phyloP scores from a whole-genome alignment of 805 yeast species.

The Zygotorulaspora sp. region DNA sequence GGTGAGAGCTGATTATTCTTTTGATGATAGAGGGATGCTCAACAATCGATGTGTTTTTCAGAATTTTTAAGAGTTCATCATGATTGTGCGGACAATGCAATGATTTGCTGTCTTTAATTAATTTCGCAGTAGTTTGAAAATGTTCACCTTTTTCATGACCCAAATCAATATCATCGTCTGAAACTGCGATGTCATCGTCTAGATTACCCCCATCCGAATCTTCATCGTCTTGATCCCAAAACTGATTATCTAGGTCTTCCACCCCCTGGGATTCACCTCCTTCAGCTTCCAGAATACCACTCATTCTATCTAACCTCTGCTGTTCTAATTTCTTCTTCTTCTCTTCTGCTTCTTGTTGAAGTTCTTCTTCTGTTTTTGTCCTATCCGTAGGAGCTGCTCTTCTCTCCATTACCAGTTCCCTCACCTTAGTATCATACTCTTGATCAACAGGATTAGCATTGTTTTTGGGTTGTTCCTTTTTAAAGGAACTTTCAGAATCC shows the following conservation, averaged over 20 bases:
- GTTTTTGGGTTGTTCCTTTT: constrained; percentile 33
- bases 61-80: constrained; percentile 38
- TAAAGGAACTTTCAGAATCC: constrained; percentile 17
- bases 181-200: constrained; percentile 34
- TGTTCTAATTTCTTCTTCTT: constrained; percentile 58
- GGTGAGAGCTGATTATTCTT: constrained; percentile 54
- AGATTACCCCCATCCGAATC: constrained; percentile 37
- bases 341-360: constrained; percentile 55
- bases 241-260: constrained; percentile 65
- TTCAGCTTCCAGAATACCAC: constrained; percentile 50
- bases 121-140: constrained; percentile 19
- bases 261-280: constrained; percentile 46
- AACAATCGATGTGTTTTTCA: constrained; percentile 36
- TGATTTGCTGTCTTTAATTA: background rate
- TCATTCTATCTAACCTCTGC: constrained; percentile 70
- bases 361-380: constrained; percentile 73
- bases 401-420: constrained; percentile 62
- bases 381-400: constrained; percentile 79
- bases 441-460: constrained; percentile 41
- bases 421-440: constrained; percentile 62
- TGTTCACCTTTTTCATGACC: constrained; percentile 34
- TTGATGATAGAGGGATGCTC: constrained; percentile 48
- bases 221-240: constrained; percentile 57
- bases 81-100: constrained; percentile 48
- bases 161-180: constrained; percentile 39